Evolutionary conservation across 192 early-diverging fungal genomes (phyloP), one percentile per base, ranked within the genome.

Genomic region (Ramicandelaber brevisporus): DNA sequence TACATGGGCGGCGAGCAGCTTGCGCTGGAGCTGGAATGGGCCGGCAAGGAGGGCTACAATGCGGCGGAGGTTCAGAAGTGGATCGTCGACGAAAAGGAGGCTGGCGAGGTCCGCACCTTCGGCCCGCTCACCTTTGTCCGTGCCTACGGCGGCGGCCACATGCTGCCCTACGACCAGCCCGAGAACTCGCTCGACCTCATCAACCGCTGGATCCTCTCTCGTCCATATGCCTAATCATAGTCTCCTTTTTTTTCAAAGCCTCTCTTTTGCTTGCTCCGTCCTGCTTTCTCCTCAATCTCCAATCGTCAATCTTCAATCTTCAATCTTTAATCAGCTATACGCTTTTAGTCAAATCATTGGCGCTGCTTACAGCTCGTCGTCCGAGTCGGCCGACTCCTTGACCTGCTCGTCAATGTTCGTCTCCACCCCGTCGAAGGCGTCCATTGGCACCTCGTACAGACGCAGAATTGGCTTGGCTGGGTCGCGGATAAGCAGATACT

Each of bases 401-500:
- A n/a, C n/a, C n/a, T n/a, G n/a, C n/a, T n/a, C n/a, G n/a, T n/a
- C n/a, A n/a, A n/a, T n/a, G n/a, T n/a, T n/a, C n/a, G n/a, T n/a
- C n/a, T n/a, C n/a, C n/a, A n/a, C n/a, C n/a, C n/a, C 48, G 12
- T 76, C 72, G 43, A 78, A 71, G 14, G 68, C 59, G 33, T 58
- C 55, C 7, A 53, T 42, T 20, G 82, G 80, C 6, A 89, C 74
- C 27, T 64, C 38, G 53, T 85, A 90, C 19, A 90, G 31, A 26
- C 70, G 62, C 36, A 90, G 62, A 6, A 79, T 57, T 8, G 79
- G 59, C 68, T 92, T 89, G 57, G 82, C 82, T n/a, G 92, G 84
- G 51, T 98, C 92, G 48, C 81, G 78, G 45, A 90, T 70, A 32
- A 98, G 51, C 6, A 95, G 74, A 48, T 82, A 98, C 47, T 78